Evolutionary conservation across 495 filamentous ascomycete species (phyloP), one percentile per base, ranked within the genome.

Genomic region (Tuber magnatum): DNA sequence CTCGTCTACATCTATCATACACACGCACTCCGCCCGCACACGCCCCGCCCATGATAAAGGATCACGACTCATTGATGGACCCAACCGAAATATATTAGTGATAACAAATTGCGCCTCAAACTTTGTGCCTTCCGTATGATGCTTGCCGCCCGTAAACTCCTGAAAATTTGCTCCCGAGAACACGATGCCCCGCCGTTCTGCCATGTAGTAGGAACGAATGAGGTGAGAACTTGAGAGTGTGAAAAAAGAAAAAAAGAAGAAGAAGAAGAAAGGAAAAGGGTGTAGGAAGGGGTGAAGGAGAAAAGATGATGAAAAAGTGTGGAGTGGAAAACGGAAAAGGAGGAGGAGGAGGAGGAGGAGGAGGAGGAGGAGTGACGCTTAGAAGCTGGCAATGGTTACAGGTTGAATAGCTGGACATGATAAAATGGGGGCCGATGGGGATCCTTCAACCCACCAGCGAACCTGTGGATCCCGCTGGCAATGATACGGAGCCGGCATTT

Each of bases 401-500:
- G 56, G 28, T 35, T 65, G 56, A 35, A 65, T 35, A 65, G 18
- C 18, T 65, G 32, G 28, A 65, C 12, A 35, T 18, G 16, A 35
- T 65, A 35, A 18, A 20, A 20, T 12, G 6, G 35, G 16, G 35
- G 56, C 56, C 28, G 32, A 18, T 35, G 32, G n/a, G 16, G 56
- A 65, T 65, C 56, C 56, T 65, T 65, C 56, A 65, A 4, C 56
- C 56, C 14, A 35, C 56, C 28, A 65, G 32, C n/a, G 56, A 65
- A 73, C 73, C 73, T 68, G 65, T 73, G 43, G 77, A 79, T 16
- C 77, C 77, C 10, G 77, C 72, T 69, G 77, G 77, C 61, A 65
- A 35, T 35, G 78, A 78, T 80, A 80, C 73, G 22, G 78, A 80
- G 41, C 73, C 77, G 9, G 73, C 77, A 43, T 70, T 80, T 61